Evolutionary conservation across 148 eudicot genomes (phyloP).

Genomic region (Cornus suecica): DNA sequence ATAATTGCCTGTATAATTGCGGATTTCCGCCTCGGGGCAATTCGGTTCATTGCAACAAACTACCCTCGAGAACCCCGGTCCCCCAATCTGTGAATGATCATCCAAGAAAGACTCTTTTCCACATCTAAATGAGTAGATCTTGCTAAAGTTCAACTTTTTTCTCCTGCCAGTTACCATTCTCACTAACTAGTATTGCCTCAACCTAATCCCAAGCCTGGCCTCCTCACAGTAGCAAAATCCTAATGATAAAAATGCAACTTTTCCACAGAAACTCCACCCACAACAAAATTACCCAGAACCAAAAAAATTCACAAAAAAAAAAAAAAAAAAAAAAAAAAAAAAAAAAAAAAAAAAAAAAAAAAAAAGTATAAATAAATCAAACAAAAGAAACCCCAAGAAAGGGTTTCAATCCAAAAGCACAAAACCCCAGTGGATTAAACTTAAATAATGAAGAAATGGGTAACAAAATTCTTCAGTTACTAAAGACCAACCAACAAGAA

Average conservation of each 20-base stretch:
- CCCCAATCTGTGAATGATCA: slow-evolving; percentile 70
- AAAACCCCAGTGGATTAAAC: slow-evolving; percentile 16
- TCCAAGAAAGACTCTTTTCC: slow-evolving; percentile 40
- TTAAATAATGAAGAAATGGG: not conserved
- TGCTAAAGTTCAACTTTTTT: slow-evolving; percentile 56
- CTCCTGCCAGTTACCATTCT: slow-evolving; percentile 27
- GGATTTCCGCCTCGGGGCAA: slow-evolving; percentile 26
- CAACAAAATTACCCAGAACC: slow-evolving; percentile 6
- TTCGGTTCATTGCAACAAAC: slow-evolving; percentile 64
- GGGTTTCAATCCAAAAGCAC: slow-evolving; percentile 21
- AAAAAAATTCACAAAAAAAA: not conserved
- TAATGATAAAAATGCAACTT: not conserved
- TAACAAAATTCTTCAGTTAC: not conserved
- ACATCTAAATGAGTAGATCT: slow-evolving; percentile 64
- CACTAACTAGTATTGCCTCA: not conserved
- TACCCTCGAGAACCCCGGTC: slow-evolving; percentile 84
- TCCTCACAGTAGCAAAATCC: not conserved
- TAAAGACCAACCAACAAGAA: not conserved
- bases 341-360: too few relatives aligned
- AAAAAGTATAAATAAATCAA: slow-evolving; percentile 11
- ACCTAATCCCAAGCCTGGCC: slow-evolving; percentile 1
- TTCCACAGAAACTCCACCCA: slow-evolving; percentile 11
- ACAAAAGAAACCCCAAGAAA: slow-evolving; percentile 26
- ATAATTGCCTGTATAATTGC: slow-evolving; percentile 55
- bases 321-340: not conserved